Evolutionary conservation across 1,284 basidiomycete species (phyloP).

Genomic region (Ustilago loliicola): DNA sequence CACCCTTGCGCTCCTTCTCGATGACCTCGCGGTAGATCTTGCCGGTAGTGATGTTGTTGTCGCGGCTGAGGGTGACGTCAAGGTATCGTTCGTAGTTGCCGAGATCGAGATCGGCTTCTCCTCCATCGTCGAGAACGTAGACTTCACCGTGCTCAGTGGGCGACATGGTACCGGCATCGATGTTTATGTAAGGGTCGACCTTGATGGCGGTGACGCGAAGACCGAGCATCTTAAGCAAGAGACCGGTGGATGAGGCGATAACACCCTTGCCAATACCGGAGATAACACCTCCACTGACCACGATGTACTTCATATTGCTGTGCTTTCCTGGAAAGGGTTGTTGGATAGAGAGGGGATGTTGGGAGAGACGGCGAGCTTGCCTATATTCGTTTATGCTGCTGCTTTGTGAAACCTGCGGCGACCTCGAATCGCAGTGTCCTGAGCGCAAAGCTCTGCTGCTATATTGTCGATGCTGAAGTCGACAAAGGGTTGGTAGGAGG

Average conservation of each 20-base stretch:
- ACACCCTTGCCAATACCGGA: slow-evolving; percentile 73
- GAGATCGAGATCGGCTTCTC: slow-evolving; percentile 96
- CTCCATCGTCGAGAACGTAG: slow-evolving; percentile 97
- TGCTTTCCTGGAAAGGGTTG: background rate
- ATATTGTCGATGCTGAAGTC: slow-evolving; percentile 10
- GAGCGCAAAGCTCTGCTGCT: slow-evolving; percentile 19
- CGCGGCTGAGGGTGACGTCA: slow-evolving; percentile 89
- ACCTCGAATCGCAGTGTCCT: slow-evolving; percentile 52
- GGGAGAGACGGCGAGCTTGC: slow-evolving; percentile 1
- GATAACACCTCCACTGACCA: slow-evolving; percentile 72
- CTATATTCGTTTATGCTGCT: slow-evolving; percentile 15
- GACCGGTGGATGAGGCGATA: slow-evolving; percentile 89
- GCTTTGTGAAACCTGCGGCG: slow-evolving; percentile 34
- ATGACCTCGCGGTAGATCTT: slow-evolving; percentile 98
- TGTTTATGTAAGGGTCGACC: slow-evolving; percentile 99
- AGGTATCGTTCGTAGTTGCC: slow-evolving; percentile 99
- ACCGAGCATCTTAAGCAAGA: slow-evolving; percentile 93
- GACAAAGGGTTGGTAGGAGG: background rate
- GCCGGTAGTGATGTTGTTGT: slow-evolving; percentile 99
- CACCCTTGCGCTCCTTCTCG: slow-evolving; percentile 95
- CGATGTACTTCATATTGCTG: slow-evolving; percentile 71
- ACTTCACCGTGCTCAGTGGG: slow-evolving; percentile 99
- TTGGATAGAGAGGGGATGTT: background rate
- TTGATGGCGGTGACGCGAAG: slow-evolving; percentile 98
- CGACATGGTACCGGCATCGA: slow-evolving; percentile 99